A percentile compares a stretch with the other conserved stretches of the same genome.
phyloP scores from a whole-genome alignment of 768 basidiomycete species.

The Suillus discolor region DNA sequence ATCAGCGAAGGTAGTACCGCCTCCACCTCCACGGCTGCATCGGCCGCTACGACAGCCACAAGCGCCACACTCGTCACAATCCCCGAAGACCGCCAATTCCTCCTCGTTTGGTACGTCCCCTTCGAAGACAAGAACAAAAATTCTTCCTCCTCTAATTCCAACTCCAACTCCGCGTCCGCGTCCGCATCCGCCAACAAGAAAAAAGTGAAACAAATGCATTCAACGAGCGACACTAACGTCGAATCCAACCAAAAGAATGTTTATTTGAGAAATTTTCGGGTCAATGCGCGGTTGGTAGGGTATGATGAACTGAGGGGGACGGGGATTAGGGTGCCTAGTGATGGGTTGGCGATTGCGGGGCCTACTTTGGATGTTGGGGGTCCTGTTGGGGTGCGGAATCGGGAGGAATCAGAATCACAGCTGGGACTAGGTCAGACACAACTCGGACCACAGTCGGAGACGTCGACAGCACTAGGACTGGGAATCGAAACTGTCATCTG shows the following conservation, averaged over 20 bases:
- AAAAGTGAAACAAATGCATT: conserved; percentile 25
- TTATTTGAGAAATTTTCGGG: conserved; percentile 65
- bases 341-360: conserved; percentile 69
- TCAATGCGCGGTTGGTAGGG: conserved; percentile 72
- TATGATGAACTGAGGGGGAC: conserved; percentile 73
- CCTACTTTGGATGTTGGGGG: conserved; percentile 53
- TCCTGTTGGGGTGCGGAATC: conserved; percentile 12
- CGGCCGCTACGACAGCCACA: conserved; percentile 16
- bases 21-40: background rate
- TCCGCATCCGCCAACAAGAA: conserved; percentile 27
- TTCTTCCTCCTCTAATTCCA: background rate
- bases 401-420: background rate
- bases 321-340: conserved; percentile 72
- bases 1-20: background rate
- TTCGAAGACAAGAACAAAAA: conserved; percentile 37
- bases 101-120: conserved; percentile 81
- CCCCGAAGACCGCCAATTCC: conserved; percentile 60
- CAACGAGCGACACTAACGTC: conserved; percentile 25
- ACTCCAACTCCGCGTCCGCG: background rate
- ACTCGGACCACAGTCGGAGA: background rate
- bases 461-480: background rate
- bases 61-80: conserved; percentile 40
- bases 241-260: conserved; percentile 47
- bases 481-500: conserved; percentile 50
- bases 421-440: background rate